phyloP scores from a whole-genome alignment of 164 flowering plant genomes.

The Aristolochia contorta region DNA sequence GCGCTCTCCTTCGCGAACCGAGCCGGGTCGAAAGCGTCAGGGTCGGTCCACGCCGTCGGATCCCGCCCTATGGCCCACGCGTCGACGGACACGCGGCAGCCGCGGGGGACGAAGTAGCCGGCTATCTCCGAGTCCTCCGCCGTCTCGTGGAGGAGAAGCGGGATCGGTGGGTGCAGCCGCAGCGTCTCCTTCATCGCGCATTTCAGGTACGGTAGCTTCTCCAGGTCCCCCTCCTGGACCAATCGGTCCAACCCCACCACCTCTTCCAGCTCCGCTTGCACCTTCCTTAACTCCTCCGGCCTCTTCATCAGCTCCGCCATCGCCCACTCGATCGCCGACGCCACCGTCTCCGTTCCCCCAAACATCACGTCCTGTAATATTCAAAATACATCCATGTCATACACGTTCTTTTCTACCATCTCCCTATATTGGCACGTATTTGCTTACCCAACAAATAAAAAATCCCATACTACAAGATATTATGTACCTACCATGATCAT shows the following conservation, averaged over 20 bases:
- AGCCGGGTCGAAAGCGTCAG: conserved; percentile 42
- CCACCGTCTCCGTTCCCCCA: conserved; percentile 90
- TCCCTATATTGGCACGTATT: too few relatives aligned
- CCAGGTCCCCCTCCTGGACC: conserved; percentile 59
- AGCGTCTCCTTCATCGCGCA: conserved; percentile 54
- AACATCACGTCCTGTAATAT: conserved; percentile 89
- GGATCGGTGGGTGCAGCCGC: conserved; percentile 87
- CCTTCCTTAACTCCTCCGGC: conserved; percentile 49
- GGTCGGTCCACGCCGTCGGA: conserved; percentile 49
- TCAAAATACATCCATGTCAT: too few relatives aligned
- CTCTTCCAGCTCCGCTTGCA: conserved; percentile 50
- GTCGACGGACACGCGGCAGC: conserved; percentile 57
- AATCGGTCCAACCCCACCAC: conserved; percentile 51
- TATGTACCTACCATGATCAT: conserved; percentile 78
- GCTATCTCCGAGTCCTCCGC: conserved; percentile 45
- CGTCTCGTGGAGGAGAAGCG: conserved; percentile 75
- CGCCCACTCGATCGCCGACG: conserved; percentile 86
- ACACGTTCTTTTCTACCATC: too few relatives aligned
- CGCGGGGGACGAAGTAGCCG: conserved; percentile 60
- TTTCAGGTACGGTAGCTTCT: conserved; percentile 48
- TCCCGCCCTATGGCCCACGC: conserved; percentile 70
- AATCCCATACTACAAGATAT: too few relatives aligned
- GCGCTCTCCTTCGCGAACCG: conserved; percentile 41
- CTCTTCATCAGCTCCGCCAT: conserved; percentile 62
- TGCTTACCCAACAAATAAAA: too few relatives aligned